Base-by-base conservation (phyloP, 345 rosid species). In the Adansonia digitata region DNA sequence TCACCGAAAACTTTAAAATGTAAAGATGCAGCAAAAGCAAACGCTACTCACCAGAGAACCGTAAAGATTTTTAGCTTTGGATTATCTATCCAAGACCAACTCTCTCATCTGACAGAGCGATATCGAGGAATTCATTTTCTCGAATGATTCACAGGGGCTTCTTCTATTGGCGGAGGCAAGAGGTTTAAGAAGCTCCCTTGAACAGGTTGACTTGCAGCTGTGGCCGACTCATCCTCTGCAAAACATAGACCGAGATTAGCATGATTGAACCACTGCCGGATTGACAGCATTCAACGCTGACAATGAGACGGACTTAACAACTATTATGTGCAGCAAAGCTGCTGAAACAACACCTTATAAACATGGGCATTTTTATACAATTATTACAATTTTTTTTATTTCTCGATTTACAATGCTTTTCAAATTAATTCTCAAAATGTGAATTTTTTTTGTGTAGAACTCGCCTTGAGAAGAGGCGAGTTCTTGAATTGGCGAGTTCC, bases 141-240 rank as follows among this genome's bases (percentile, higher is more conserved):
- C 37, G 82, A 82, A 45, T 83, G 83, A 73, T 84, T 84, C 83
- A 84, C 94, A 0, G 91, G 87, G 59, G 79, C 87, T 80, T 88
- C 86, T 79, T 88, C 93, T 12, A 80, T 75, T 80, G 83, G 90
- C 27, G 94, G 80, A 66, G 97, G 94, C 85, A 91, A 80, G 56
- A 88, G 91, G 68, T 86, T 87, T 69, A 92, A 74, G 79, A 94
- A 92, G 88, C 98, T 94, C 59, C 97, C 98, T n/a, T 87, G 91
- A 68, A 76, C 86, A 11, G 89, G 82, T 79, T 85, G 85, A 73
- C 76, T 77, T 61, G 84, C 81, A 27, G 77, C 78, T 29, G 78
- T 76, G 13, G 86, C 90, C 1, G 98, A 78, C 81, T 94, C 98
- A 59, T 87, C 93, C 76, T 92, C 98, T 92, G 93, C 53, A 45